Conservation (phyloP, 768 basidiomycete species). For the Trametes cinnabarina region DNA sequence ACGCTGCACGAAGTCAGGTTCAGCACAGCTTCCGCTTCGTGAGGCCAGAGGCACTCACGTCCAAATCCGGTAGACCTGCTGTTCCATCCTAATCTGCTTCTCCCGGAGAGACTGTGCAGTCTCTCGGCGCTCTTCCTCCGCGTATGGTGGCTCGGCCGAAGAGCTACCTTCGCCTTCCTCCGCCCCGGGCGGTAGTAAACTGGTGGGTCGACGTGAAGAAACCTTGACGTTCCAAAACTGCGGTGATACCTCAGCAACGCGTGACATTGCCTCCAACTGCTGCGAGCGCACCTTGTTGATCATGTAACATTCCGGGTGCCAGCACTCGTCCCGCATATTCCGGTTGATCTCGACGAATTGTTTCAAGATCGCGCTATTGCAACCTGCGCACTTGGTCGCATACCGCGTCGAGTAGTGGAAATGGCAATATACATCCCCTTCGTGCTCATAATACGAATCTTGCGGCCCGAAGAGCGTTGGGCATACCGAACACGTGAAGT, state of each 20-base stretch:
- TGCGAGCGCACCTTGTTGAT: slow-evolving; percentile 81
- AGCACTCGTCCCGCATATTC: slow-evolving; percentile 97
- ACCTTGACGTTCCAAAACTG: slow-evolving; percentile 99
- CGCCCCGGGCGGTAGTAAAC: slow-evolving; percentile 44
- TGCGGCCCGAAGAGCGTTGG: slow-evolving; percentile 95
- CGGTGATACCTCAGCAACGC: not conserved
- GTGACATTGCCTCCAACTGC: not conserved
- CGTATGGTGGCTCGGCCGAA: slow-evolving; percentile 48
- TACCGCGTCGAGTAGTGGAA: slow-evolving; percentile 99
- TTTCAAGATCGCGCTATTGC: slow-evolving; percentile 95
- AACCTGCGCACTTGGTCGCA: slow-evolving; percentile 97
- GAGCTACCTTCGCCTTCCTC: slow-evolving; percentile 44
- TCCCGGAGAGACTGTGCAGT: slow-evolving; percentile 78
- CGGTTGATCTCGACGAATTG: slow-evolving; percentile 99
- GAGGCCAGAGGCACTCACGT: slow-evolving; percentile 58
- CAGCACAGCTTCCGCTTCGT: slow-evolving; percentile 4
- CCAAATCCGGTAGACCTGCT: slow-evolving; percentile 98
- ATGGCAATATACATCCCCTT: slow-evolving; percentile 97
- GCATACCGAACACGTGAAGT: slow-evolving; percentile 98
- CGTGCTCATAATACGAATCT: slow-evolving; percentile 99
- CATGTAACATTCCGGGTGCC: slow-evolving; percentile 99
- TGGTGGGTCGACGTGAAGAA: slow-evolving; percentile 68
- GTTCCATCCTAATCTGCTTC: slow-evolving; percentile 92
- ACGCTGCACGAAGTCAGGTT: slow-evolving; percentile 48
- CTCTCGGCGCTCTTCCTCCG: slow-evolving; percentile 79